Conservation (phyloP, 176 grass and related monocot species). For the Neostapfia colusana region DNA sequence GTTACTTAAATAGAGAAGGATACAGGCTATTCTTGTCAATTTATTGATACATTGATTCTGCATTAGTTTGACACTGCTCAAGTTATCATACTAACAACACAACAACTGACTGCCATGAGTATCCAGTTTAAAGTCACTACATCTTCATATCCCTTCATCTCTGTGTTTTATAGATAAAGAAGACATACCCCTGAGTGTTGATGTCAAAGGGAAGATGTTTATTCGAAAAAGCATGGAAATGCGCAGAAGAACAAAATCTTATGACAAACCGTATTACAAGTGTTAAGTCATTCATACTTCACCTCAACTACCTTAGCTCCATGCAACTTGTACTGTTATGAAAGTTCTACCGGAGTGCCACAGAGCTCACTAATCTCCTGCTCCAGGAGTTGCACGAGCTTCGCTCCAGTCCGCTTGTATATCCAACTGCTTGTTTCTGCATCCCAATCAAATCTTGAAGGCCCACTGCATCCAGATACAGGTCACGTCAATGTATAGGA, state of each 20-base stretch:
- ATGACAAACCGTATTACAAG: neutral
- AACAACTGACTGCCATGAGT: neutral
- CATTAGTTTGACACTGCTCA: neutral
- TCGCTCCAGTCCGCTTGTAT: conserved; percentile 71
- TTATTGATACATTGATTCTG: neutral
- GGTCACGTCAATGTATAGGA: neutral
- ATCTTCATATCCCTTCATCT: neutral
- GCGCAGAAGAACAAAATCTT: no score
- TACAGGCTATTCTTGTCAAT: neutral
- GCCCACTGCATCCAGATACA: conserved; percentile 56
- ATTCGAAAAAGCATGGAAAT: neutral
- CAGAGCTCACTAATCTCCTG: conserved; percentile 65
- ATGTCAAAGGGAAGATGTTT: neutral
- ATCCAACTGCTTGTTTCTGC: conserved; percentile 52
- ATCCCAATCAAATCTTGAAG: conserved; percentile 87
- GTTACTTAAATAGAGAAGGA: conserved; percentile 29
- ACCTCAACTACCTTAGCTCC: neutral
- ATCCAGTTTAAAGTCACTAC: neutral
- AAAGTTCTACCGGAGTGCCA: conserved; percentile 54
- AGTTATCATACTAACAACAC: neutral
- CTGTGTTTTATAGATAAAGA: neutral
- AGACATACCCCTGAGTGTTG: neutral
- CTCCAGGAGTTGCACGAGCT: conserved; percentile 61
- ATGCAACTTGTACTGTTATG: conserved; percentile 16
- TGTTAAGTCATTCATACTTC: neutral